Evolutionary conservation across 1,284 basidiomycete species (phyloP), one percentile per base, ranked within the genome.

Genomic region (Mycosarcoma mackinlayi): DNA sequence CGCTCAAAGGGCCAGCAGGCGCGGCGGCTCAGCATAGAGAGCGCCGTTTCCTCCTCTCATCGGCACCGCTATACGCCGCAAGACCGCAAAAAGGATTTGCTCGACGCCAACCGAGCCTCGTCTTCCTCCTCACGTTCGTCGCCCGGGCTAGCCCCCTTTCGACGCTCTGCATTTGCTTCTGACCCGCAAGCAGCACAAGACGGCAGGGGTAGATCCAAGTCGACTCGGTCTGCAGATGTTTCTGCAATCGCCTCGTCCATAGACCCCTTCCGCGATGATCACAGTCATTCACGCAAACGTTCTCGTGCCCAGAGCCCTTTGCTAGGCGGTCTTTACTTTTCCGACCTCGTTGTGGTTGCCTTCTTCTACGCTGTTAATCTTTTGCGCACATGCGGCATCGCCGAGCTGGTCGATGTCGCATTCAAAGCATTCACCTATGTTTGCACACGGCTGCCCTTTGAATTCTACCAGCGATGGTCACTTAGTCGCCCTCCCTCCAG

Each of bases 311-410:
- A 70, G 35, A 53, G 57, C 19, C 56, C 80, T 6, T 33, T 80
- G 19, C 45, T 82, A 6, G 80, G 80, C 35, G 79, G 79, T 14
- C 59, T 82, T 37, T 80, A 75, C 60, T 73, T 78, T 39, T 73
- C 77, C 21, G 80, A 82, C 38, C 54, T 81, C 44, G 46, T 82
- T 49, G 77, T 82, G 35, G 69, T 79, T 11, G 64, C 64, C 40
- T 66, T 76, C 38, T 68, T 73, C 41, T 77, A 79, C 19, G 55
- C 66, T 4, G 45, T 76, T 56, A 81, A 82, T 55, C 62, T 80
- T 1, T 18, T 81, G 28, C 52, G 70, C 7, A 81, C 80, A 10
- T 73, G 72, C 47, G 68, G 71, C 21, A 40, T 82, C 14, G 80
- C 77, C 25, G 79, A 82, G 52, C 50, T 80, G 6, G 52, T 72